These are phyloP conservation scores for Aspergillus bombycis DNA, from an alignment of 2,329 filamentous ascomycete genomes.

Conservation along the genomic window DNA sequence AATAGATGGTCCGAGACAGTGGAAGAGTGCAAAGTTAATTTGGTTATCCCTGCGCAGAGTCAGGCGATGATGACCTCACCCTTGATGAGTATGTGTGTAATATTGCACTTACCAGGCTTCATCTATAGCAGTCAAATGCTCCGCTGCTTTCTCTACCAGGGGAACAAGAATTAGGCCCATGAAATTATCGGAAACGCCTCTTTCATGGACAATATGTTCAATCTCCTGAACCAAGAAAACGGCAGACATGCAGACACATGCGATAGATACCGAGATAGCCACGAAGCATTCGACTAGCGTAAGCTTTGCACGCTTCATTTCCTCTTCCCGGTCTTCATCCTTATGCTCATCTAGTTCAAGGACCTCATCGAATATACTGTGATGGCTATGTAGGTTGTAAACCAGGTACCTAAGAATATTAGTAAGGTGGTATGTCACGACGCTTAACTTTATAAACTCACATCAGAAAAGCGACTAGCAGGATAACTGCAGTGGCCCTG, in stretches of 20 bases:
- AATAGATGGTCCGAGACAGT: slow-evolving; percentile 83
- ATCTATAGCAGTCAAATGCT: slow-evolving; percentile 81
- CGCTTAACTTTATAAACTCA: slow-evolving; percentile 42
- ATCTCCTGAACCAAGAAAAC: slow-evolving; percentile 76
- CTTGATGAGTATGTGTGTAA: not conserved
- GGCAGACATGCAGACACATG: slow-evolving; percentile 73
- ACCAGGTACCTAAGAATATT: slow-evolving; percentile 53
- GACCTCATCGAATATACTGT: slow-evolving; percentile 74
- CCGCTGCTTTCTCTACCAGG: slow-evolving; percentile 82
- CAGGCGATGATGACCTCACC: not conserved
- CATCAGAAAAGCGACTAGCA: slow-evolving; percentile 69
- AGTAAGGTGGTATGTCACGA: not conserved
- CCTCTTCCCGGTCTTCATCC: slow-evolving; percentile 66
- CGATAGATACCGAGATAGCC: slow-evolving; percentile 65
- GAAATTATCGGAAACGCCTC: slow-evolving; percentile 60
- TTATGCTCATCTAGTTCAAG: slow-evolving; percentile 71
- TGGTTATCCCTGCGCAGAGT: slow-evolving; percentile 43
- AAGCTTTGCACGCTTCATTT: slow-evolving; percentile 66
- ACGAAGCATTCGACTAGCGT: slow-evolving; percentile 74
- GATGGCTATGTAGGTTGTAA: slow-evolving; percentile 77
- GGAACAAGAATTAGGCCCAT: slow-evolving; percentile 75
- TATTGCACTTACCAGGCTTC: slow-evolving; percentile 69
- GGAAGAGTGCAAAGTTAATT: slow-evolving; percentile 83
- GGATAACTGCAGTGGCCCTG: slow-evolving; percentile 69
- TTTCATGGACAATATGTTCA: slow-evolving; percentile 58